Percentiles rank a stretch among this genome's conserved stretches.
phyloP scores from a whole-genome alignment of 192 early-diverging fungal genomes.

The Backusella circina region DNA sequence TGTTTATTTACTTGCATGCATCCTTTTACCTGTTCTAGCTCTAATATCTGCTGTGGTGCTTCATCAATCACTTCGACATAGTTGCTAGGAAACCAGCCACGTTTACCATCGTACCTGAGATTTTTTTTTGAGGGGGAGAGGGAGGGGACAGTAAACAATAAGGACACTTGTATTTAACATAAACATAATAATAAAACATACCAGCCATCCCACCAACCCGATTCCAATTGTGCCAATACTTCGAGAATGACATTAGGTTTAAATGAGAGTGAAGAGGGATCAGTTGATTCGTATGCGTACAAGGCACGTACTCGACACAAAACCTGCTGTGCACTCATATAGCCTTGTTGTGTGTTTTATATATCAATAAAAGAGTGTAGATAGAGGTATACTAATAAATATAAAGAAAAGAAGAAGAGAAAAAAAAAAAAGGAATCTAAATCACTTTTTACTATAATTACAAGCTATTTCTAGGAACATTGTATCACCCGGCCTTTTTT shows the following conservation, averaged over 20 bases:
- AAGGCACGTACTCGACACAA: conserved; percentile 59
- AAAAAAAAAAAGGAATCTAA: background rate
- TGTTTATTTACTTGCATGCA: background rate
- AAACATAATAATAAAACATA: conserved; percentile 25
- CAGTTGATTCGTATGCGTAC: conserved; percentile 83
- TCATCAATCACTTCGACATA: conserved; percentile 60
- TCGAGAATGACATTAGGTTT: conserved; percentile 83
- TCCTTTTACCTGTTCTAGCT: background rate
- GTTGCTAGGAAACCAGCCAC: conserved; percentile 90
- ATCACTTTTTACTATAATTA: background rate
- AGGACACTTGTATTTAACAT: no score
- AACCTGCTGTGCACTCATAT: conserved; percentile 7
- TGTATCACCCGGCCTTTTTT: background rate
- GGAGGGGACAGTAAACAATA: background rate
- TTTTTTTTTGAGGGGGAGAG: no score
- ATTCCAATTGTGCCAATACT: conserved; percentile 85
- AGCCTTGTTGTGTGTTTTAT: background rate
- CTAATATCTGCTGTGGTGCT: background rate
- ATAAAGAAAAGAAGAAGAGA: background rate
- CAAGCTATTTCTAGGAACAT: background rate
- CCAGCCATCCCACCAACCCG: conserved; percentile 98
- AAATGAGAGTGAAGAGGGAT: conserved; percentile 80
- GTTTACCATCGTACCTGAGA: conserved; percentile 53
- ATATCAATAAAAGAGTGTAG: background rate
- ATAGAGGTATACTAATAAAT: background rate